Evolutionary conservation across 1,284 basidiomycete genomes (phyloP), one percentile per base, ranked within the genome.

Genomic region (Naganishia albida): DNA sequence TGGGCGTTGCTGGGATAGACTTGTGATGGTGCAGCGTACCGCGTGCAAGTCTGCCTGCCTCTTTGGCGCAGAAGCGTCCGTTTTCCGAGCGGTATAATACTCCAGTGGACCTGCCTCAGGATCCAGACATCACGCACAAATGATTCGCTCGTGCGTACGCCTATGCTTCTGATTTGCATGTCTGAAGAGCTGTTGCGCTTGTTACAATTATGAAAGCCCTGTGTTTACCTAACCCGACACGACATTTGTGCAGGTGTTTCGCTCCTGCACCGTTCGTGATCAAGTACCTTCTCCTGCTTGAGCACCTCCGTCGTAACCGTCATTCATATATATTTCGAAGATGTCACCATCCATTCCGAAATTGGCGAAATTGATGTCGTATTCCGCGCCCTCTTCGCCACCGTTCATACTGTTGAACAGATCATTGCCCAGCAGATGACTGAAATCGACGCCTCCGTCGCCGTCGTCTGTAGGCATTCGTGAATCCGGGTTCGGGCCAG

Each of bases 241-340:
- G 20, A 20, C 10, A 23, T 48, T 12, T 39, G 51, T 7, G 28
- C 51, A 30, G 10, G 30, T 39, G 51, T 53, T 10, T 28, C 34
- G 12, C 26, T 53, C 10, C n/a, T 4, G 23, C 18, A 25, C 18
- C 3, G 2, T n/a, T 12, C 7, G 2, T 23, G 30, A 25, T 40
- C 25, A 60, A n/a, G 0, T 50, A 13, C 57, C 57, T 4, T 60
- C 57, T 12, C 38, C 48, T 49, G 57, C 38, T 18, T 60, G 57
- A 4, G 57, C 7, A 23, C 46, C 57, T 50, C 46, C 46, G 13
- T 60, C 57, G 18, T 60, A 60, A 12, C 57, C 57, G 39, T 60
- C 57, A 28, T 60, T 60, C 57, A 60, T 60, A 40, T 60, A 60
- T 20, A 60, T 60, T 23, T 60, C 57, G n/a, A 60, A 60, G 34